Evolutionary conservation across 2,329 filamentous ascomycete species (phyloP), one percentile per base, ranked within the genome.

Genomic region (Elsinoe ampelina): DNA sequence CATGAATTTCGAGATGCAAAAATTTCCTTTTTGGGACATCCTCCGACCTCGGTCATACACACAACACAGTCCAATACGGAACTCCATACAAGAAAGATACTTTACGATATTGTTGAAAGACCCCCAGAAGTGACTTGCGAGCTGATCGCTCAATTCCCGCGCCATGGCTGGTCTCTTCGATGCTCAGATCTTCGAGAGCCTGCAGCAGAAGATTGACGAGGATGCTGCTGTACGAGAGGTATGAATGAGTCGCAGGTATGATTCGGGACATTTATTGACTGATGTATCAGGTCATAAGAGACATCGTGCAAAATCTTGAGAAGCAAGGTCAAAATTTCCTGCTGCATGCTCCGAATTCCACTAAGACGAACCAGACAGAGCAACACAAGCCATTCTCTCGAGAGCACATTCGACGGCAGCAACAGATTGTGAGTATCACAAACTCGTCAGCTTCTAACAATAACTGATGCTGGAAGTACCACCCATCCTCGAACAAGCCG

Each of bases 191-290:
- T 96, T 97, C 72, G 83, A 90, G 67, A 81, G 86, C 64, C 84
- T 98, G 60, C 92, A 96, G 73, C 76, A 80, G 58, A 91, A 91
- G 71, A 89, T 96, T 65, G 93, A 97, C 64, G 86, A 95, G 71
- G 93, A 97, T 69, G 80, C 82, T 7, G 77, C 80, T 56, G 84
- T 95, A 56, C 84, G 88, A 66, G 92, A 97, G 68, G 81, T 84
- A 67, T 64, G 69, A 61, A 32, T 5, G 26, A 30, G 7, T 55
- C 36, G 13, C 32, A 65, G n/a, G 8, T 57, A 30, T 30, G 26
- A 8, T 8, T 7, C 3, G 8, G 7, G 7, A 30, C 26, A 30
- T 7, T 30, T 8, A 50, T 20, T 61, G 63, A 59, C 52, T 17
- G 2, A 39, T n/a, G 15, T n/a, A 12, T 38, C 65, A 85, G 75